A percentile compares a stretch with the other conserved stretches of the same genome.
phyloP scores from a whole-genome alignment of 768 basidiomycete genomes.

The Phylloporus arenicola region DNA sequence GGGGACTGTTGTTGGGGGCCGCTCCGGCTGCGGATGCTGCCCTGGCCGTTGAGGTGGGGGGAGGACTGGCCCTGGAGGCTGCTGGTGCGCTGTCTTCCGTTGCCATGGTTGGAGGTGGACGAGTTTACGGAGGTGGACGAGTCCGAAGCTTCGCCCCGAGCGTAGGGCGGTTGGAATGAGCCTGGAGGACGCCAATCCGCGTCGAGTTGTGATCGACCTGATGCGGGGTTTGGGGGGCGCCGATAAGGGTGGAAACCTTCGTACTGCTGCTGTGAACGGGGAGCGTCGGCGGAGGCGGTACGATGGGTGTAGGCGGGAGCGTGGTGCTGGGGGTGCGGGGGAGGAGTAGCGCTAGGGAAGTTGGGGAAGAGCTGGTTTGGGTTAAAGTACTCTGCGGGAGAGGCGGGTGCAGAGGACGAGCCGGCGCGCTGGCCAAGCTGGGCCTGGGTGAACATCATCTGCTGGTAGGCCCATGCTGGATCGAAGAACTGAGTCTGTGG shows the following conservation, averaged over 20 bases:
- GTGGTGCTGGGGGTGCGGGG: slow-evolving; percentile 48
- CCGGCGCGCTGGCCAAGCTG: slow-evolving; percentile 42
- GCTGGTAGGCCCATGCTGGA: slow-evolving; percentile 83
- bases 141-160: slow-evolving; percentile 71
- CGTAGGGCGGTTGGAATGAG: slow-evolving; percentile 70
- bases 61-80: slow-evolving; percentile 69
- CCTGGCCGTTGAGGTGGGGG: slow-evolving; percentile 34
- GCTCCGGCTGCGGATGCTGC: slow-evolving; percentile 34
- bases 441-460: slow-evolving; percentile 77
- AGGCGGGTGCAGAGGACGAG: slow-evolving; percentile 34
- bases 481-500: slow-evolving; percentile 57
- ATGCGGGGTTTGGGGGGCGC: slow-evolving; percentile 42
- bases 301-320: slow-evolving; percentile 37
- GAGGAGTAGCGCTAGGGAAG: slow-evolving; percentile 68
- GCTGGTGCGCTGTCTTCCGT: slow-evolving; percentile 56
- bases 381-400: slow-evolving; percentile 52
- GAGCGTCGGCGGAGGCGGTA: slow-evolving; percentile 28
- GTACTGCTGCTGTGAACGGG: slow-evolving; percentile 26
- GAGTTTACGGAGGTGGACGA: slow-evolving; percentile 80
- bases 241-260: slow-evolving; percentile 80
- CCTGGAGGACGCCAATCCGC: slow-evolving; percentile 47
- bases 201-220: slow-evolving; percentile 27
- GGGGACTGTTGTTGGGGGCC: slow-evolving; percentile 20
- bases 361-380: slow-evolving; percentile 58
- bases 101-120: slow-evolving; percentile 32